phyloP scores from a whole-genome alignment of 2,329 filamentous ascomycete species.

The Peltaster fructicola region DNA sequence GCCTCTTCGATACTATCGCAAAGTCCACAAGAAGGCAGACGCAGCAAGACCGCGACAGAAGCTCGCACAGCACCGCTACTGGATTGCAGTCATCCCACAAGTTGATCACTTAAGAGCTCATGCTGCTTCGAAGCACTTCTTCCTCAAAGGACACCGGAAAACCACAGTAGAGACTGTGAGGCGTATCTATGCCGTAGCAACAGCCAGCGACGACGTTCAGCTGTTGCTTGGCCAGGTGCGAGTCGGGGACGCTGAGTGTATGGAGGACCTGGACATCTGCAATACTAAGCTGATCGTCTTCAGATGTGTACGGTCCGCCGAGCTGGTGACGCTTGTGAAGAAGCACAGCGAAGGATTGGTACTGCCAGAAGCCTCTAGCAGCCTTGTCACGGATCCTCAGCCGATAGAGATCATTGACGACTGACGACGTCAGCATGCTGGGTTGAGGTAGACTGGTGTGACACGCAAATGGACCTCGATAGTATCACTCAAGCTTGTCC shows the following conservation, averaged over 20 bases:
- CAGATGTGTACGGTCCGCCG: conserved; percentile 7
- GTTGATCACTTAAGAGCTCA: no score
- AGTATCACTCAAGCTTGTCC: conserved; percentile 68
- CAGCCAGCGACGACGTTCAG: conserved; percentile 8
- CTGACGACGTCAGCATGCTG: no score
- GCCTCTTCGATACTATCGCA: no score
- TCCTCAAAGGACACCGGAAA: conserved; percentile 16
- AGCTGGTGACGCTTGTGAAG: conserved; percentile 4
- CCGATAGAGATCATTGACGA: no score
- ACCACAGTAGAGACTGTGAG: conserved; percentile 18
- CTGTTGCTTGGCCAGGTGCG: conserved; percentile 10
- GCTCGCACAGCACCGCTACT: conserved; percentile 15
- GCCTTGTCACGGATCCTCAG: no score
- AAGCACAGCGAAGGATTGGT: conserved; percentile 7
- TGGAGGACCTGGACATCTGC: conserved; percentile 16
- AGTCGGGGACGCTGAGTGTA: conserved; percentile 7
- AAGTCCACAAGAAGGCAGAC: no score
- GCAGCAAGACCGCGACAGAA: no score
- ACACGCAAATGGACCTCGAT: no score
- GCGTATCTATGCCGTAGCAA: conserved; percentile 10
- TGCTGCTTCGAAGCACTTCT: conserved; percentile 9
- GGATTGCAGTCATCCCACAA: conserved; percentile 15
- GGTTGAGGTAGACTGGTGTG: no score
- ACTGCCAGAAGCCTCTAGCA: no score
- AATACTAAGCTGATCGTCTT: conserved; percentile 16